These are phyloP conservation scores for Rhodotorula taiwanensis DNA, from an alignment of 768 basidiomycete species.

Conservation along the genomic window DNA sequence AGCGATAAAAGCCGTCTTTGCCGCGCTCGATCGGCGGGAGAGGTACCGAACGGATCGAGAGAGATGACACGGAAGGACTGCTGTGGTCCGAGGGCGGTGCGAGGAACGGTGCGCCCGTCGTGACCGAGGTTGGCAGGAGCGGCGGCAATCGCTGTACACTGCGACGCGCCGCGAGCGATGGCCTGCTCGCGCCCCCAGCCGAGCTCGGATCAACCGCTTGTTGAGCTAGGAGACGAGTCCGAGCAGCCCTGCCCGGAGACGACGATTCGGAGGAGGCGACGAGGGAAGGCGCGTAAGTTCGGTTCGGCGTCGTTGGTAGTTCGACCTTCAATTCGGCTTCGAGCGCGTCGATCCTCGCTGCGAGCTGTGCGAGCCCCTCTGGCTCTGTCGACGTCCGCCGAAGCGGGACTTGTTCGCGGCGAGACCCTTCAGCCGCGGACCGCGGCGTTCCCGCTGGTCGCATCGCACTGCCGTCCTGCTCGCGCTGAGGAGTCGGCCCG, in stretches of 20 bases:
- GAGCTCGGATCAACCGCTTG: too few species aligned
- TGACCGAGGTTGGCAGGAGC: neutral
- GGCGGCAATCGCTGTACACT: neutral
- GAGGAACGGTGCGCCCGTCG: neutral
- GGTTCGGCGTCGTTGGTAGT: neutral
- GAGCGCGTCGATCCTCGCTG: too few species aligned
- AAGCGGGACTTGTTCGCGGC: neutral
- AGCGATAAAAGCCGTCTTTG: conserved; percentile 6
- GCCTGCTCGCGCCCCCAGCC: neutral
- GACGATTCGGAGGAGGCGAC: too few species aligned
- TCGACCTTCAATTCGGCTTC: neutral
- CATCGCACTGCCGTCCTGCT: too few species aligned
- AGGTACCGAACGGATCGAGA: neutral
- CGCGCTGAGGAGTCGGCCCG: too few species aligned
- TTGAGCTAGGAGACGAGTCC: too few species aligned
- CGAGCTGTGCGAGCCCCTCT: too few species aligned
- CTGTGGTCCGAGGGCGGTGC: neutral
- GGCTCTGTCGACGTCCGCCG: neutral
- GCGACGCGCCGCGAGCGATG: neutral
- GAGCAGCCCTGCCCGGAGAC: too few species aligned
- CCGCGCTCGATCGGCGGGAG: neutral
- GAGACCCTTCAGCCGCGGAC: neutral
- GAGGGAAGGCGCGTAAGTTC: neutral
- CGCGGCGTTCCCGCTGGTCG: too few species aligned
- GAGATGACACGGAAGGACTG: neutral